Evolutionary conservation across 1,139 yeast species (phyloP).

Genomic region (Yamadazyma trypodendri): DNA sequence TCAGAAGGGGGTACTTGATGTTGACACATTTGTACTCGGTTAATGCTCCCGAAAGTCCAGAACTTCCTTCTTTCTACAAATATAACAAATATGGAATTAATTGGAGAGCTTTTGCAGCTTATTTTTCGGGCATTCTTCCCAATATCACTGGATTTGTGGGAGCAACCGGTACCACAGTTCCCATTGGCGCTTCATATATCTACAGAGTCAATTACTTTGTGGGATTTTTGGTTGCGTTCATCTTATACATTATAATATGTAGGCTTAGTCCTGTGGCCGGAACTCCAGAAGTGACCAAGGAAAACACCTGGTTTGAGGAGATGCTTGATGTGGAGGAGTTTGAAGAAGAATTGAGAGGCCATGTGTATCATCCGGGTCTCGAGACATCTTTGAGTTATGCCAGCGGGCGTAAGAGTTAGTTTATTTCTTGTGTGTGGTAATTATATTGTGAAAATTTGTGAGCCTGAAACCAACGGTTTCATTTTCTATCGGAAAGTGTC

Average conservation of each 20-base stretch:
- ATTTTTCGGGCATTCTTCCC: conserved; percentile 72
- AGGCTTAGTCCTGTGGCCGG: conserved; percentile 62
- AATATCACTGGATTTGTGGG: conserved; percentile 90
- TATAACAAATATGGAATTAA: conserved; percentile 65
- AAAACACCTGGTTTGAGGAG: conserved; percentile 65
- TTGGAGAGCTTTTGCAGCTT: conserved; percentile 79
- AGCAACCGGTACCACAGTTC: conserved; percentile 63
- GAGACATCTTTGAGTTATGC: conserved; percentile 13
- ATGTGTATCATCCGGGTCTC: conserved; percentile 26
- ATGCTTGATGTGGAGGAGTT: conserved; percentile 62
- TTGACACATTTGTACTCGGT: conserved; percentile 61
- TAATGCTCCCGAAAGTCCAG: conserved; percentile 32
- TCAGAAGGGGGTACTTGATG: conserved; percentile 70
- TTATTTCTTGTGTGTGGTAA: too few relatives aligned
- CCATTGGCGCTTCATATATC: conserved; percentile 72
- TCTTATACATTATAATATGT: conserved; percentile 50
- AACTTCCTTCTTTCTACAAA: conserved; percentile 46
- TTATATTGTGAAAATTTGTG: too few relatives aligned
- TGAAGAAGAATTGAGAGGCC: conserved; percentile 45
- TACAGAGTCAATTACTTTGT: conserved; percentile 73
- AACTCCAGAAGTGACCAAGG: conserved; percentile 47
- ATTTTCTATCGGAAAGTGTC: too few relatives aligned
- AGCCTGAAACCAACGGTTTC: too few relatives aligned
- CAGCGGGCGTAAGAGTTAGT: conserved; percentile 14
- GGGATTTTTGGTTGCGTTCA: conserved; percentile 63